Evolutionary conservation across 2,329 filamentous ascomycete genomes (phyloP).

Genomic region (Lasiodiplodia citricola): DNA sequence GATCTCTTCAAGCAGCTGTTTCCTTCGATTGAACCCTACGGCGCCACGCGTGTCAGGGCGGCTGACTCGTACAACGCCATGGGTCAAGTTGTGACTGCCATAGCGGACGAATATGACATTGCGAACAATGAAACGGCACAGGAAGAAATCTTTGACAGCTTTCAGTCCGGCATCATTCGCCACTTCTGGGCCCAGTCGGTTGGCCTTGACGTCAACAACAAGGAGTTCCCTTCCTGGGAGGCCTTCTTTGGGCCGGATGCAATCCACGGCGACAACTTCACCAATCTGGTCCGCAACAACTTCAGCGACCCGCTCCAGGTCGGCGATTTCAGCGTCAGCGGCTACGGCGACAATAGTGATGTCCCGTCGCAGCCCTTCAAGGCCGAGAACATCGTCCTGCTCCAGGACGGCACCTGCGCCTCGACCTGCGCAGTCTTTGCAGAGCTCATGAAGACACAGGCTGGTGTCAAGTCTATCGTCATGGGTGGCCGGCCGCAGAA

Average conservation of each 20-base stretch:
- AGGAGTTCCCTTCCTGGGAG: conserved; percentile 40
- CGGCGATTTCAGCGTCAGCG: conserved; percentile 38
- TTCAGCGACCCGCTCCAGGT: conserved; percentile 26
- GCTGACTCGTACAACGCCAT: conserved; percentile 46
- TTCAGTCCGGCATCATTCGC: conserved; percentile 31
- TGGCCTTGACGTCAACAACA: conserved; percentile 38
- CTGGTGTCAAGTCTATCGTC: conserved; percentile 48
- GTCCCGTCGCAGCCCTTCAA: conserved; percentile 43
- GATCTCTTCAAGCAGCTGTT: conserved; percentile 61
- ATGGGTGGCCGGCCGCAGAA: conserved; percentile 50
- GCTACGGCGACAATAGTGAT: conserved; percentile 36
- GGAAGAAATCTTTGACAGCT: conserved; percentile 30
- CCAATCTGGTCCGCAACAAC: conserved; percentile 38
- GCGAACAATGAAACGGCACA: conserved; percentile 35
- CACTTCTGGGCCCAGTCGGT: conserved; percentile 42
- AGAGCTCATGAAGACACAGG: conserved; percentile 53
- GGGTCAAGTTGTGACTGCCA: conserved; percentile 36
- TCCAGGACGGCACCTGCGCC: conserved; percentile 53
- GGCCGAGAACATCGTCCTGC: conserved; percentile 47
- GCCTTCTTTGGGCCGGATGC: conserved; percentile 44
- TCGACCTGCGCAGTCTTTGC: conserved; percentile 54
- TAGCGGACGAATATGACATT: conserved; percentile 29
- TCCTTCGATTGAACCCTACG: conserved; percentile 52
- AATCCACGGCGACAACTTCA: conserved; percentile 43
- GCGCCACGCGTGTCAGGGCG: conserved; percentile 54